Percentiles rank a stretch among this genome's conserved stretches.
Evolutionary conservation across 371 early-diverging fungal species (phyloP).

Genomic region (Choanephora cucurbitarum): DNA sequence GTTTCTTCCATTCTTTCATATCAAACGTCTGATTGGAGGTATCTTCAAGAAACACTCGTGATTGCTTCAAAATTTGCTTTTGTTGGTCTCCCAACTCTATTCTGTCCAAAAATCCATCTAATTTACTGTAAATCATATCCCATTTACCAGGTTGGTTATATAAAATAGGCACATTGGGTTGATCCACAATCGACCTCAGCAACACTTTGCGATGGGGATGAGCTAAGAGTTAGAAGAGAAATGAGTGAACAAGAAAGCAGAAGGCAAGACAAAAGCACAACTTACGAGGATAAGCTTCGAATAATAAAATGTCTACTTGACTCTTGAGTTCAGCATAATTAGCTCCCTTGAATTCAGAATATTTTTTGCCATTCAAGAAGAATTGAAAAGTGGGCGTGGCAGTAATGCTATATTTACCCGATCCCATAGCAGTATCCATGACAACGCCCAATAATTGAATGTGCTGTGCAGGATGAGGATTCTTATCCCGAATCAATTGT

Average conservation of each 20-base stretch:
- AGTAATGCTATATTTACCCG: conserved; percentile 56
- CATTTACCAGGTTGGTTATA: conserved; percentile 55
- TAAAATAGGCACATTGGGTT: conserved; percentile 55
- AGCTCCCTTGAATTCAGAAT: conserved; percentile 68
- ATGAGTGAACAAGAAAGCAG: too few relatives aligned
- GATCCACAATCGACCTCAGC: conserved; percentile 36
- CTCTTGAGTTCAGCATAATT: conserved; percentile 64
- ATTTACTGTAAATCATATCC: conserved; percentile 62
- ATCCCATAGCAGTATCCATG: conserved; percentile 61
- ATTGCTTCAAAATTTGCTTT: conserved; percentile 19
- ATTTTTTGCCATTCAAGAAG: conserved; percentile 60
- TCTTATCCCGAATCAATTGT: conserved; percentile 54
- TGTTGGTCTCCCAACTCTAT: conserved; percentile 19
- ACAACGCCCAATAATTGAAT: conserved; percentile 62
- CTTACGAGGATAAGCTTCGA: conserved; percentile 72
- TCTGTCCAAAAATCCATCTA: conserved; percentile 45
- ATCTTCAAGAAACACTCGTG: conserved; percentile 25
- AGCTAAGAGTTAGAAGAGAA: conserved; percentile 29
- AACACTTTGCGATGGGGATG: conserved; percentile 64
- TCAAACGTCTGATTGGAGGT: conserved; percentile 11
- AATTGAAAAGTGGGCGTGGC: conserved; percentile 76
- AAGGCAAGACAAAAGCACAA: not conserved
- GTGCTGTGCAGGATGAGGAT: conserved; percentile 16
- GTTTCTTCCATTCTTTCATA: conserved; percentile 33
- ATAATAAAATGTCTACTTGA: conserved; percentile 62